A percentile compares a stretch with the other conserved stretches of the same genome.
Evolutionary conservation across 2,329 filamentous ascomycete species (phyloP).

Genomic region (Diaporthe capsici): DNA sequence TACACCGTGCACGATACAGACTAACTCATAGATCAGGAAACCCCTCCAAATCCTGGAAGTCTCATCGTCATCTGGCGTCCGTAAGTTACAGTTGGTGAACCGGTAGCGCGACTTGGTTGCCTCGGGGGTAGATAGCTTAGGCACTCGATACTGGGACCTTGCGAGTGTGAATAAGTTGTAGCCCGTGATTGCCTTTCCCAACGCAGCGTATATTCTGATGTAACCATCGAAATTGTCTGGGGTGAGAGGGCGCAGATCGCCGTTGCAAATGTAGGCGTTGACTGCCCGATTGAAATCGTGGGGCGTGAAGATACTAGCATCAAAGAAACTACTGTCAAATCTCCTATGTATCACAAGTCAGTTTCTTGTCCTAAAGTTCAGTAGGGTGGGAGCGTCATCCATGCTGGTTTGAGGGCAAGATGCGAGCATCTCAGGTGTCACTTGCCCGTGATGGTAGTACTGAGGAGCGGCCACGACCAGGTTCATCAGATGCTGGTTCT

Average conservation of each 20-base stretch:
- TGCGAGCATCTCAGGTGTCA: neutral
- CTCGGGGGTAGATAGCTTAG: neutral
- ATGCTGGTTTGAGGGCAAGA: neutral
- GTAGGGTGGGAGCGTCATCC: too few species aligned
- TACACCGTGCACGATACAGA: neutral
- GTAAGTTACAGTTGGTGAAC: too few species aligned
- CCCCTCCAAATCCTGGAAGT: neutral
- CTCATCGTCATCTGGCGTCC: neutral
- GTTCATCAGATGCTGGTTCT: slow-evolving; percentile 5
- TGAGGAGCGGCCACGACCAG: neutral
- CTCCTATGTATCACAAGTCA: neutral
- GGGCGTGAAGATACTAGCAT: too few species aligned
- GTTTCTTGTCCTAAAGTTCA: neutral
- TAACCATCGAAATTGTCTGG: neutral
- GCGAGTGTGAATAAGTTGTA: neutral
- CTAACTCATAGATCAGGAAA: neutral
- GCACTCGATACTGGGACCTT: neutral
- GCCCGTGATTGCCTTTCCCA: neutral
- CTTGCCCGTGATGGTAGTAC: neutral
- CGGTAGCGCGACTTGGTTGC: neutral
- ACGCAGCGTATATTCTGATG: neutral
- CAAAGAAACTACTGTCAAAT: neutral
- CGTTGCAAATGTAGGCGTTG: rapidly evolving
- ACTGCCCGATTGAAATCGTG: neutral
- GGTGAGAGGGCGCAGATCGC: neutral